phyloP scores from a whole-genome alignment of 1,139 yeast genomes.

The Pichia sp. region DNA sequence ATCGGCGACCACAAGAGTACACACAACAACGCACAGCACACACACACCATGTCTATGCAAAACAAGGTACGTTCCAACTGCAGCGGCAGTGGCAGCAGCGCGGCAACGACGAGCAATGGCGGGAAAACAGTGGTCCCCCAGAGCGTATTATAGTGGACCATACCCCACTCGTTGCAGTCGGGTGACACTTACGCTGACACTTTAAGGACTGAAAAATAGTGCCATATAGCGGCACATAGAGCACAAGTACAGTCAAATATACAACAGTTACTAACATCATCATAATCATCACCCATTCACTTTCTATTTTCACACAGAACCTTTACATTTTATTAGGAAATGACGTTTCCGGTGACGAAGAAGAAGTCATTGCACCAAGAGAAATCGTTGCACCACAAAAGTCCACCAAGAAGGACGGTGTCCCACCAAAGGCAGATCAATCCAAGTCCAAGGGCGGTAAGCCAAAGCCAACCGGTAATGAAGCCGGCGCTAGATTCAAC shows the following conservation, averaged over 20 bases:
- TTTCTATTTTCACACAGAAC: conserved; percentile 28
- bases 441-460: conserved; percentile 70
- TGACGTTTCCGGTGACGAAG: conserved; percentile 73
- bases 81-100: background rate
- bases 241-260: too few relatives aligned
- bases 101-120: background rate
- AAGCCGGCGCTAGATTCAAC: conserved; percentile 79
- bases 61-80: conserved; percentile 16
- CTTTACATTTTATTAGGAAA: conserved; percentile 56
- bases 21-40: background rate
- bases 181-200: too few relatives aligned
- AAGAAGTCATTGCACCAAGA: conserved; percentile 39
- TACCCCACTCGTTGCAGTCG: too few relatives aligned
- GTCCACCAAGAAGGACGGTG: conserved; percentile 84
- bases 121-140: background rate
- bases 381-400: conserved; percentile 80
- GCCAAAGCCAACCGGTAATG: conserved; percentile 63
- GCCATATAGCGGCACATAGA: too few relatives aligned
- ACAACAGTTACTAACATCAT: too few relatives aligned
- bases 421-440: conserved; percentile 72
- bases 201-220: too few relatives aligned
- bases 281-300: too few relatives aligned
- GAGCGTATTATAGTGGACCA: background rate
- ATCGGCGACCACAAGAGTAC: background rate
- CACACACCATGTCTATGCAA: conserved; percentile 23